phyloP scores from a whole-genome alignment of 176 grass and related monocot species.

The Guadua angustifolia region DNA sequence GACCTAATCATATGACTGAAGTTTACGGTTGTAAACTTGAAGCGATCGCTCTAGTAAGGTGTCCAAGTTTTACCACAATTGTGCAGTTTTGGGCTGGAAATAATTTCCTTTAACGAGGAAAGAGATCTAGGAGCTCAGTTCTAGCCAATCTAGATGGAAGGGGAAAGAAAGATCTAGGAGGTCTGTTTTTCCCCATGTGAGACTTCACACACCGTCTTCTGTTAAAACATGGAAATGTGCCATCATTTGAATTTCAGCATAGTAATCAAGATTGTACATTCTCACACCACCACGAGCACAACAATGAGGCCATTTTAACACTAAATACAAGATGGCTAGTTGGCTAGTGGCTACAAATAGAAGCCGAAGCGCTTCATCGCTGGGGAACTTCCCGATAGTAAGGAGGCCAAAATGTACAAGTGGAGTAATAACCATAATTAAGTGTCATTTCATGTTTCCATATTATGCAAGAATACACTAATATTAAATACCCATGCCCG shows the following conservation, averaged over 20 bases:
- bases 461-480: no score
- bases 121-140: no score
- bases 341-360: neutral
- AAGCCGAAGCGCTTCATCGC: slow-evolving; percentile 6
- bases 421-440: no score
- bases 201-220: neutral
- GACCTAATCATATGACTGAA: no score
- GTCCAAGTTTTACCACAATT: no score
- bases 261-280: slow-evolving; percentile 14
- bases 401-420: neutral
- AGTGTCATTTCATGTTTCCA: no score
- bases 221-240: neutral
- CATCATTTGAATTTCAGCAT: slow-evolving; percentile 36
- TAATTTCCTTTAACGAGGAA: no score
- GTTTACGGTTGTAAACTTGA: no score
- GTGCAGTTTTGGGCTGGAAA: no score
- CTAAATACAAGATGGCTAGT: neutral
- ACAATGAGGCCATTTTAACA: neutral
- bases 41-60: no score
- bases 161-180: neutral
- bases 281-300: neutral
- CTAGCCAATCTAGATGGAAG: slow-evolving; percentile 23
- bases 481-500: no score
- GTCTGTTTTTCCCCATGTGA: neutral
- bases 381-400: neutral